Evolutionary conservation across 257 asterid genomes (phyloP), one percentile per base, ranked within the genome.

Genomic region (Hygrophila difformis): DNA sequence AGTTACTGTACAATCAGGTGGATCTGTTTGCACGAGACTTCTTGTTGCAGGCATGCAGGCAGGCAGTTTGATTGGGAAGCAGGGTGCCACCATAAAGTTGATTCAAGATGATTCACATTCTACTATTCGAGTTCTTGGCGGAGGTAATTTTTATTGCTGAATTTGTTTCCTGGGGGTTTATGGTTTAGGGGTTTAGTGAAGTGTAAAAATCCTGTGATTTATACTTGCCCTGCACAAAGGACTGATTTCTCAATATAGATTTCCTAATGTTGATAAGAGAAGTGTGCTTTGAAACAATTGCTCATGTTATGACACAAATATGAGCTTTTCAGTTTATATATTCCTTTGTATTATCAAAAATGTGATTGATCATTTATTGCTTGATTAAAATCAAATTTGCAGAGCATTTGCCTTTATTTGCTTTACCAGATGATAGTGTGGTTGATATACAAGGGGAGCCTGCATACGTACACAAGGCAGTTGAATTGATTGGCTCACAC

Each of bases 401-500:
- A 87, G 97, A 74, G 60, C 68, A 78, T 69, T 69, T 87, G 52
- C 97, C 97, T 1, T 54, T 71, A 16, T 76, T 76, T 70, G 97
- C 95, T 51, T 64, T 87, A 50, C 74, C 81, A 9, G 95, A 87
- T 47, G 95, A 87, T 59, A 84, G 88, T 59, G 73, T 87, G 62
- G 94, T 87, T 62, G 97, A 84, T 83, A 74, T 87, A 69, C 92
- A 78, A 63, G 97, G 97, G 66, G 92, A 81, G 47, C 78, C 95
- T 38, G 70, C 75, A 19, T 80, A 79, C 12, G 56, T 73, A 67
- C 82, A 76, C 21, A 84, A 76, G 74, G 97, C 92, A 20, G 77
- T 84, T 53, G 97, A 83, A 64, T 53, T 81, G 60, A 72, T 87
- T 61, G 94, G 83, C 36, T 42, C 76, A 34, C 92, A 87, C 49